These are phyloP conservation scores for Trichoderma sp. DNA, from an alignment of 2,329 filamentous ascomycete genomes.

Conservation along the genomic window DNA sequence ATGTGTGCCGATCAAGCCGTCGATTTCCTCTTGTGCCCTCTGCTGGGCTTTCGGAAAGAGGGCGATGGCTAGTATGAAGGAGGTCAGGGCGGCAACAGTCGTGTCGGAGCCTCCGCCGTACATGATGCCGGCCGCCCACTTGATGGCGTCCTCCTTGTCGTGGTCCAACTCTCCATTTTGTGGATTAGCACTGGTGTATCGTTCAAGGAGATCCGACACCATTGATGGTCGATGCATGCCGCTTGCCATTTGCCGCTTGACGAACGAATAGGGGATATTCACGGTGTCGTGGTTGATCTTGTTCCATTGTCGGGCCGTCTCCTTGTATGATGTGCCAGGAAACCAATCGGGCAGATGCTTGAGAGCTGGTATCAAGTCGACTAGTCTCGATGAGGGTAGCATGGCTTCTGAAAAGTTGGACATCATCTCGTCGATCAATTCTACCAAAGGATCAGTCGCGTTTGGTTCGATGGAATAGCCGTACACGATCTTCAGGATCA, in stretches of 20 bases:
- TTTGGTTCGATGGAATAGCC: constrained; percentile 35
- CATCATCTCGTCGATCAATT: constrained; percentile 33
- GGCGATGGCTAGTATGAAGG: constrained; percentile 26
- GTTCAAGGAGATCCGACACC: constrained; percentile 13
- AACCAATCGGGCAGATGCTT: constrained; percentile 34
- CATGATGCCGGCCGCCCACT: not conserved
- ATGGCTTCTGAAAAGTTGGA: constrained; percentile 31
- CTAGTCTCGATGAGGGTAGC: constrained; percentile 32
- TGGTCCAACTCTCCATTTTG: not conserved
- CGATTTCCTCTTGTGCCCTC: constrained; percentile 30
- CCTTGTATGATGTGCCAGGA: constrained; percentile 33
- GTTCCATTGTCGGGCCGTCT: constrained; percentile 27
- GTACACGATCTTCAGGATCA: constrained; percentile 32
- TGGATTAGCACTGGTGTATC: not conserved
- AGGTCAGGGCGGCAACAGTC: not conserved
- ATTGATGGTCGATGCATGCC: constrained; percentile 7
- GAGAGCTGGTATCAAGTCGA: constrained; percentile 35
- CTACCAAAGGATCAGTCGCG: constrained; percentile 33
- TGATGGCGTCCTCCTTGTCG: constrained; percentile 3
- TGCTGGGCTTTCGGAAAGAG: constrained; percentile 25
- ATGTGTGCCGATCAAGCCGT: constrained; percentile 31
- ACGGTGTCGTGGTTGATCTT: not conserved
- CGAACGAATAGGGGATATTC: constrained; percentile 9
- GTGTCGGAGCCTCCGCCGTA: constrained; percentile 27
- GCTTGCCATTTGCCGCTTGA: constrained; percentile 11